These are phyloP conservation scores for Cercospora canescens DNA, from an alignment of 2,329 filamentous ascomycete species.

Conservation along the genomic window DNA sequence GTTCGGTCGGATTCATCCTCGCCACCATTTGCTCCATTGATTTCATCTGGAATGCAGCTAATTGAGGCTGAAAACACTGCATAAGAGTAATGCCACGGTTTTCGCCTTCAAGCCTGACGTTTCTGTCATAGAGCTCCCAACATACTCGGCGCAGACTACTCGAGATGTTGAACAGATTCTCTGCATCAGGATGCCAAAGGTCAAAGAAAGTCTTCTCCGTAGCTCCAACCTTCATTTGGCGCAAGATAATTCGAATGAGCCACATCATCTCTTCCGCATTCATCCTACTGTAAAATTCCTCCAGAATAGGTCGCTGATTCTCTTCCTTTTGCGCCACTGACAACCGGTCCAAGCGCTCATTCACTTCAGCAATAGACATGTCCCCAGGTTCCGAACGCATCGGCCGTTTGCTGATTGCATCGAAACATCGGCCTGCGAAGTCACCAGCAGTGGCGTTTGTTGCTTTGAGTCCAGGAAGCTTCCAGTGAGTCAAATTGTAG, in stretches of 20 bases:
- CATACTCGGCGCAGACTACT: slow-evolving; percentile 88
- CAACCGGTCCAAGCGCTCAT: slow-evolving; percentile 77
- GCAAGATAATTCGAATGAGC: slow-evolving; percentile 90
- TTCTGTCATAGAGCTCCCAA: slow-evolving; percentile 83
- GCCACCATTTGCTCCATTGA: slow-evolving; percentile 78
- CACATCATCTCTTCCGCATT: slow-evolving; percentile 91
- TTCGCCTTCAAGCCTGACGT: slow-evolving; percentile 70
- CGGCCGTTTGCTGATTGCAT: slow-evolving; percentile 80
- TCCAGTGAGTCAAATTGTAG: slow-evolving; percentile 86
- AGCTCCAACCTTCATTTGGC: slow-evolving; percentile 72
- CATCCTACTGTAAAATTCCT: slow-evolving; percentile 85
- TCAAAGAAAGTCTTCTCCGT: slow-evolving; percentile 88
- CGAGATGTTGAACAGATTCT: slow-evolving; percentile 75
- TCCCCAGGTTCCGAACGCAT: slow-evolving; percentile 71
- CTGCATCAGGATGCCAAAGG: slow-evolving; percentile 56
- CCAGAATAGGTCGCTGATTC: slow-evolving; percentile 79
- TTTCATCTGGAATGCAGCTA: slow-evolving; percentile 88
- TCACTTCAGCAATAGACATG: slow-evolving; percentile 88
- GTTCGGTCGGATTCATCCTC: slow-evolving; percentile 63
- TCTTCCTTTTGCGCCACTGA: slow-evolving; percentile 75
- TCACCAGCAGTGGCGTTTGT: slow-evolving; percentile 75
- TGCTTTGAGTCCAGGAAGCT: slow-evolving; percentile 71
- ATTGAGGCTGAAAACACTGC: slow-evolving; percentile 94
- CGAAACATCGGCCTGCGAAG: slow-evolving; percentile 85
- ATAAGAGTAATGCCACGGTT: slow-evolving; percentile 77